A percentile compares a stretch with the other conserved stretches of the same genome.
Evolutionary conservation across 1,139 yeast genomes (phyloP).

Genomic region (Kluyveromyces marxianus): DNA sequence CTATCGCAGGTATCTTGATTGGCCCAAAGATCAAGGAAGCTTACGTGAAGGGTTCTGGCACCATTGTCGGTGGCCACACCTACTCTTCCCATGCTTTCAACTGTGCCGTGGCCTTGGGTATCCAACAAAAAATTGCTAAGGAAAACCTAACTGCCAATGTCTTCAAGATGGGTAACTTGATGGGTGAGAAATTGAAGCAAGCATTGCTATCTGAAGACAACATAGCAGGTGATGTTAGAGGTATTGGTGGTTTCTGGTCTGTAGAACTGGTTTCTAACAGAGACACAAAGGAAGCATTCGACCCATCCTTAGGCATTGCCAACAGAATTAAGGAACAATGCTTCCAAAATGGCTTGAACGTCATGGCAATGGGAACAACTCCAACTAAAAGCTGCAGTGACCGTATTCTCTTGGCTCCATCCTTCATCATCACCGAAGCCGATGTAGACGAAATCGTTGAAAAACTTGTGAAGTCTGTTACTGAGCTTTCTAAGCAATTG

Average conservation of each 20-base stretch:
- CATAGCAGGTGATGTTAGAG: slow-evolving; percentile 52
- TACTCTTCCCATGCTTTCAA: slow-evolving; percentile 57
- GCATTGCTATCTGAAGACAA: slow-evolving; percentile 30
- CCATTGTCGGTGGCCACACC: slow-evolving; percentile 48
- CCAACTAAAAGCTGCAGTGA: slow-evolving; percentile 34
- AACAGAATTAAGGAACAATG: slow-evolving; percentile 33
- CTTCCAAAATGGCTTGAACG: slow-evolving; percentile 38
- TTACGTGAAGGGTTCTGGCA: slow-evolving; percentile 39
- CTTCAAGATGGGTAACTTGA: slow-evolving; percentile 40
- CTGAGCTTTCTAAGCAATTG: slow-evolving; percentile 11
- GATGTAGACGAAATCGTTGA: slow-evolving; percentile 41
- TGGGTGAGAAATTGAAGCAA: slow-evolving; percentile 38
- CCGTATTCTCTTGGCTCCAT: slow-evolving; percentile 44
- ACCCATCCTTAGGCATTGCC: slow-evolving; percentile 31
- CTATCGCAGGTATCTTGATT: slow-evolving; percentile 53
- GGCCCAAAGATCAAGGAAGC: slow-evolving; percentile 43
- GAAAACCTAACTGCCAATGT: slow-evolving; percentile 43
- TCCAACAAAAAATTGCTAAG: slow-evolving; percentile 44
- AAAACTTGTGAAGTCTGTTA: slow-evolving; percentile 12
- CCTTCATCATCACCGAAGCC: slow-evolving; percentile 39
- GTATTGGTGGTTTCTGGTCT: slow-evolving; percentile 55
- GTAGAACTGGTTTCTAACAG: slow-evolving; percentile 49
- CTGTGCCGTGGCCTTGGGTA: slow-evolving; percentile 51
- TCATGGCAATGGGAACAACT: slow-evolving; percentile 42
- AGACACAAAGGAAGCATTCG: slow-evolving; percentile 42